Conservation (phyloP, 371 early-diverging fungal species). For the Nematocida minor region DNA sequence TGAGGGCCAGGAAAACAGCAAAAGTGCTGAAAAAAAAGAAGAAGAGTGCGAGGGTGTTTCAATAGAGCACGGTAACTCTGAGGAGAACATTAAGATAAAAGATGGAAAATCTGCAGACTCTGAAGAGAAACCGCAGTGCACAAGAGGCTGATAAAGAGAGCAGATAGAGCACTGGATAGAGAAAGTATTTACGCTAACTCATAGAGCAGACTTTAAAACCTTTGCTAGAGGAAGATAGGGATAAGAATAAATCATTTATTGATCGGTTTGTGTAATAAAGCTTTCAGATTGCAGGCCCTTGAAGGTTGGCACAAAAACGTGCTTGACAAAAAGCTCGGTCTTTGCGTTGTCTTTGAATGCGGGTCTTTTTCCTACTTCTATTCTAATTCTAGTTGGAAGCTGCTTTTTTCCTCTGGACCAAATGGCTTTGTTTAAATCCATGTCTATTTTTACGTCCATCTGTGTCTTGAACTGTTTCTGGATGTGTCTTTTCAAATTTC, state of each 20-base stretch:
- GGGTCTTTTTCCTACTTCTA: constrained; percentile 41
- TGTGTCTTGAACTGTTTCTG: constrained; percentile 48
- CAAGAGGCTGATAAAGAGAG: too few relatives aligned
- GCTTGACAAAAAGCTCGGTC: constrained; percentile 1
- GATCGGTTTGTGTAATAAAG: neutral
- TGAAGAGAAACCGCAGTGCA: too few relatives aligned
- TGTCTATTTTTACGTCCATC: constrained; percentile 40
- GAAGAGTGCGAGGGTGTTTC: too few relatives aligned
- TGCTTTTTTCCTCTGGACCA: constrained; percentile 46
- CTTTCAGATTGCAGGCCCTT: constrained; percentile 14
- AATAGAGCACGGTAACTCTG: too few relatives aligned
- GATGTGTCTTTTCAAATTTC: constrained; percentile 51
- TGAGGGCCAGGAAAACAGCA: too few relatives aligned
- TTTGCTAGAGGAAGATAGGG: too few relatives aligned
- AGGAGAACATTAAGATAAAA: too few relatives aligned
- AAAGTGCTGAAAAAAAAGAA: too few relatives aligned
- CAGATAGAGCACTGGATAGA: too few relatives aligned
- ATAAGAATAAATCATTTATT: constrained; percentile 3
- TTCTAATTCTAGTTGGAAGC: constrained; percentile 43
- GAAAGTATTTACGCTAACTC: too few relatives aligned
- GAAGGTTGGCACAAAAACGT: constrained; percentile 7
- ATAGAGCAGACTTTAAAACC: too few relatives aligned
- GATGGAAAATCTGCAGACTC: too few relatives aligned
- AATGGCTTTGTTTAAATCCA: constrained; percentile 55
- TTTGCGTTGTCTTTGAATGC: constrained; percentile 36